Percentiles rank a stretch among this genome's conserved stretches.
Conservation (phyloP, 495 filamentous ascomycete genomes). For the Oidiodendron maius region DNA sequence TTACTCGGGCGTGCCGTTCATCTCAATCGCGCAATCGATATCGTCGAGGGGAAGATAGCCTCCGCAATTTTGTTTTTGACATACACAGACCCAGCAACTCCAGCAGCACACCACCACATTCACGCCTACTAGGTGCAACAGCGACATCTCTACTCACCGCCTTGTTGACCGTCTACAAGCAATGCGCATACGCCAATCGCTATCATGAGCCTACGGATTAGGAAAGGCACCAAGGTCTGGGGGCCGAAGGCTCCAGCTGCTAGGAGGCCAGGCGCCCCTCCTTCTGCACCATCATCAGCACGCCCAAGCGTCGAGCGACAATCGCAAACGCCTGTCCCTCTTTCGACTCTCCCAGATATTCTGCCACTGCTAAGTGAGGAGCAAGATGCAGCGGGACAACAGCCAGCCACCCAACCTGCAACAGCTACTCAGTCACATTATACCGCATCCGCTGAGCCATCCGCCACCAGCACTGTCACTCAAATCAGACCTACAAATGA, state of each 20-base stretch:
- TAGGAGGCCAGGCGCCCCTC: slow-evolving; percentile 7
- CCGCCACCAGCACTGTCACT: not conserved
- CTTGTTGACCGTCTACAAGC: not conserved
- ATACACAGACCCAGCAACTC: no score
- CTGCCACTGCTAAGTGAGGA: not conserved
- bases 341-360: not conserved
- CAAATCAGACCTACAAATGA: not conserved
- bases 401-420: not conserved
- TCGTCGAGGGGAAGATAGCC: no score
- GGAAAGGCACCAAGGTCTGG: not conserved
- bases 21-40: not conserved
- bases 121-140: no score
- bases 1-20: no score
- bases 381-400: not conserved
- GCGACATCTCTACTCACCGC: no score
- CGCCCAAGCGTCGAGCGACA: slow-evolving; percentile 20
- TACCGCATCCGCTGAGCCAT: not conserved
- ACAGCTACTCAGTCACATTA: not conserved
- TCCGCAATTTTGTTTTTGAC: not conserved
- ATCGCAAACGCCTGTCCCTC: slow-evolving; percentile 20
- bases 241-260: slow-evolving; percentile 10
- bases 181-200: not conserved
- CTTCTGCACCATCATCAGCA: slow-evolving; percentile 16
- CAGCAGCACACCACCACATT: no score
- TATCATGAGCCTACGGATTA: slow-evolving; percentile 4